A percentile compares a stretch with the other conserved stretches of the same genome.
These are phyloP conservation scores for Brassica balearica DNA, from an alignment of 441 rosid genomes.

Conservation along the genomic window DNA sequence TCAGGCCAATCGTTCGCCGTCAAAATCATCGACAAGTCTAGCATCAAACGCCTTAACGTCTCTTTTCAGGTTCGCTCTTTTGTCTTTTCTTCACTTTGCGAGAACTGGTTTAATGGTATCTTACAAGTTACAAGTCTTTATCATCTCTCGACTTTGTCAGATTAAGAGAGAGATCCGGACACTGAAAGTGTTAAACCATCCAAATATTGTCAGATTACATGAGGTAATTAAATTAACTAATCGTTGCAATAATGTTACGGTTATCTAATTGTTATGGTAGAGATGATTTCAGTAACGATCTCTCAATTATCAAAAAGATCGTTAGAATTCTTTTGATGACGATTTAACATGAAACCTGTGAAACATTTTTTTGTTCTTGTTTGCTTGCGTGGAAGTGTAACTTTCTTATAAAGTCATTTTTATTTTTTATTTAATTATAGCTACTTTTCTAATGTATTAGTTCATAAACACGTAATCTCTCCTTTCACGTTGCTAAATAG, in stretches of 20 bases:
- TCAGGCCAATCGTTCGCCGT: conserved; percentile 72
- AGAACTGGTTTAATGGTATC: not conserved
- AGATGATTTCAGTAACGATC: not conserved
- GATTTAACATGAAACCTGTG: not conserved
- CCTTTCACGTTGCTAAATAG: conserved; percentile 5
- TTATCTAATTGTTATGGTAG: not conserved
- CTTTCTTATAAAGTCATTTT: not conserved
- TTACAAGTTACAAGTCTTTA: not conserved
- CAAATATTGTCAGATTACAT: conserved; percentile 77
- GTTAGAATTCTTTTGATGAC: not conserved
- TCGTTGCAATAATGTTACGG: not conserved
- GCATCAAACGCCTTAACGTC: conserved; percentile 58
- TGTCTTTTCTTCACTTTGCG: not conserved
- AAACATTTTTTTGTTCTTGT: not conserved
- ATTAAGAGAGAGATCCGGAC: conserved; percentile 88
- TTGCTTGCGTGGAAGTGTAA: not conserved
- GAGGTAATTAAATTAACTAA: conserved; percentile 54
- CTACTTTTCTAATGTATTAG: not conserved
- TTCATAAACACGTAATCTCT: not conserved
- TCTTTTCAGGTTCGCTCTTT: conserved; percentile 65
- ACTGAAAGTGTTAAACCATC: conserved; percentile 81
- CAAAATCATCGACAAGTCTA: conserved; percentile 76
- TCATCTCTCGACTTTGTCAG: conserved; percentile 38
- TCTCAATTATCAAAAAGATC: not conserved
- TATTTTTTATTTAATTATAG: too few relatives aligned